Conservation (phyloP, 2,329 filamentous ascomycete genomes). For the Claviceps arundinis region DNA sequence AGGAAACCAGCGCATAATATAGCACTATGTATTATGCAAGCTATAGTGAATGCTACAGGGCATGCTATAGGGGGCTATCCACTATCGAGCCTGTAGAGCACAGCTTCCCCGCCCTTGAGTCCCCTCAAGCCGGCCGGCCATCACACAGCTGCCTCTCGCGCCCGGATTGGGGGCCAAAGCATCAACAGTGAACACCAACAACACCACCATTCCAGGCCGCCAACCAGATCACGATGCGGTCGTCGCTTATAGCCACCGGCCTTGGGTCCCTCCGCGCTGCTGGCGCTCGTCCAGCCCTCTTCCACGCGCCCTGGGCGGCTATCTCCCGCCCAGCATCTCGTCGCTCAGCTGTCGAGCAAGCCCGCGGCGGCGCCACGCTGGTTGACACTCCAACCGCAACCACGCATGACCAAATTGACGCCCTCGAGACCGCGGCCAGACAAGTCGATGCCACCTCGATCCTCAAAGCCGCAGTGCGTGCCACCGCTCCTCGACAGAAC, state of each 20-base stretch:
- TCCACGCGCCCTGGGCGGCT: conserved; percentile 4
- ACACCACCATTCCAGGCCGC: not conserved
- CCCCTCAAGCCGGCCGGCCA: no score
- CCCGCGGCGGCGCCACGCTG: conserved; percentile 7
- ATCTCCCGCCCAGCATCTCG: not conserved
- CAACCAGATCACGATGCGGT: conserved; percentile 3
- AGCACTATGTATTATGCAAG: no score
- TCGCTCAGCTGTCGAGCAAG: not conserved
- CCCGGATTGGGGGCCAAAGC: no score
- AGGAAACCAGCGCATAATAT: no score
- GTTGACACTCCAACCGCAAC: conserved; percentile 7
- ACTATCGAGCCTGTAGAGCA: no score
- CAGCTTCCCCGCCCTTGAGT: no score
- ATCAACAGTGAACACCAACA: not conserved
- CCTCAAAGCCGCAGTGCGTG: conserved; percentile 41
- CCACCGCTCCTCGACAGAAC: conserved; percentile 49
- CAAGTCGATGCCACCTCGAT: conserved; percentile 17
- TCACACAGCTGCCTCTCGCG: no score
- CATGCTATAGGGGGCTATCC: no score
- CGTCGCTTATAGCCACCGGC: conserved; percentile 3
- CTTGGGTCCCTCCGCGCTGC: conserved; percentile 5
- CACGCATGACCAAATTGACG: conserved; percentile 2
- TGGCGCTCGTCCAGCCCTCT: not conserved
- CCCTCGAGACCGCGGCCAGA: conserved; percentile 2
- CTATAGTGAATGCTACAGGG: no score